Evolutionary conservation across 306 rosid genomes (phyloP).

Genomic region (Rosa rugosa): DNA sequence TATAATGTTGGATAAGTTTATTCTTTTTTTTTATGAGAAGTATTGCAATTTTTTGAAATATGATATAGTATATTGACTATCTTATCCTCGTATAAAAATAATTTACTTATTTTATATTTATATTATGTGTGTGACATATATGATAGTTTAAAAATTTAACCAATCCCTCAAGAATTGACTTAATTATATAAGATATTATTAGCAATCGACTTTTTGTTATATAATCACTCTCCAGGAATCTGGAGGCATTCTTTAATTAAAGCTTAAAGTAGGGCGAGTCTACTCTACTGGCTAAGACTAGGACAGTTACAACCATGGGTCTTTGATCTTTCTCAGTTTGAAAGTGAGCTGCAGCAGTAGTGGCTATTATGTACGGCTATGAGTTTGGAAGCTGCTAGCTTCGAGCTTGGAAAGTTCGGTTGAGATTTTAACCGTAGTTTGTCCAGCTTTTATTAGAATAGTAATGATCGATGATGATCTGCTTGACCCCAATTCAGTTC

Average conservation of each 20-base stretch:
- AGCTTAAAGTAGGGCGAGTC: not conserved
- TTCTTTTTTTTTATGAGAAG: too few relatives aligned
- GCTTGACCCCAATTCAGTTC: not conserved
- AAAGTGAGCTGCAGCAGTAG: not conserved
- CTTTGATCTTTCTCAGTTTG: not conserved
- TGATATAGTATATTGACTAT: too few relatives aligned
- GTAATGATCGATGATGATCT: not conserved
- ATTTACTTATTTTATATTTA: too few relatives aligned
- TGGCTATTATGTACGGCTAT: not conserved
- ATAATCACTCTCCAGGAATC: not conserved
- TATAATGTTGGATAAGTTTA: too few relatives aligned
- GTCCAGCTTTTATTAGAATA: not conserved
- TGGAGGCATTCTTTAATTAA: not conserved
- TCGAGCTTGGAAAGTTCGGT: not conserved
- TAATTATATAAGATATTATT: not conserved
- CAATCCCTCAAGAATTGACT: too few relatives aligned
- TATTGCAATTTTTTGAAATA: too few relatives aligned
- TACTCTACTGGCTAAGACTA: not conserved
- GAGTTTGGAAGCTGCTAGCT: not conserved
- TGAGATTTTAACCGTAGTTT: not conserved
- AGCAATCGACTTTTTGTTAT: not conserved
- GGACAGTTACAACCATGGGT: constrained; percentile 1
- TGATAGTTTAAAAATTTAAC: too few relatives aligned
- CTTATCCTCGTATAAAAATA: too few relatives aligned
- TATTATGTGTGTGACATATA: too few relatives aligned